Conservation (phyloP, 2,329 filamentous ascomycete species). For the Calonectria pseudoreteaudii region DNA sequence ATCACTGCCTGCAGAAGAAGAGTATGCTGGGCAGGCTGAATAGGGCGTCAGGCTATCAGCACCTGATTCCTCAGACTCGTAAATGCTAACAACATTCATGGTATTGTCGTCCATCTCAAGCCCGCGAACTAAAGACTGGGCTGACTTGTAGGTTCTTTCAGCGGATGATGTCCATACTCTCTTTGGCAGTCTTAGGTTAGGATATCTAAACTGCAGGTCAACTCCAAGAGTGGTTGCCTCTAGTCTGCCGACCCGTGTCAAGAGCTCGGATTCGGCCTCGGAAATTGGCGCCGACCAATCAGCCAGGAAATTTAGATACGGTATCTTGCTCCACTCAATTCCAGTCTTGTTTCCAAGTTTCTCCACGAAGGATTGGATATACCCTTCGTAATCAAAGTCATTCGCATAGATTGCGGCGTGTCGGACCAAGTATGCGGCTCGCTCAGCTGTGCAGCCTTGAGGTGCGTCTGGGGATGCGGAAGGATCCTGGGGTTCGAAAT, state of each 20-base stretch:
- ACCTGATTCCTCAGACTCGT: constrained; percentile 67
- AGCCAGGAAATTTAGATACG: constrained; percentile 66
- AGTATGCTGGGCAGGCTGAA: constrained; percentile 73
- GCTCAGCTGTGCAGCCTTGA: constrained; percentile 61
- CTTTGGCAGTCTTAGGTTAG: constrained; percentile 62
- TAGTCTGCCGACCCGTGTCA: constrained; percentile 71
- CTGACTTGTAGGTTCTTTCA: constrained; percentile 69
- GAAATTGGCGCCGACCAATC: constrained; percentile 69
- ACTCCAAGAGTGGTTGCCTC: constrained; percentile 71
- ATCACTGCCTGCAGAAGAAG: constrained; percentile 65
- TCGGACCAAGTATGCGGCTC: constrained; percentile 68
- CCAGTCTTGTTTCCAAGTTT: constrained; percentile 69
- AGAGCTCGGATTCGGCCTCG: constrained; percentile 66
- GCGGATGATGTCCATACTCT: constrained; percentile 73
- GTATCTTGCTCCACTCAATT: constrained; percentile 68
- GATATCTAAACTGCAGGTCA: constrained; percentile 69
- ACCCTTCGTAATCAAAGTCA: constrained; percentile 68
- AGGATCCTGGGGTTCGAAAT: constrained; percentile 67
- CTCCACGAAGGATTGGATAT: constrained; percentile 66
- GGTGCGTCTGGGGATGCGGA: constrained; percentile 51
- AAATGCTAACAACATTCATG: constrained; percentile 66
- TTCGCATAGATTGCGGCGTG: constrained; percentile 72
- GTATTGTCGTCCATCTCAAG: constrained; percentile 64
- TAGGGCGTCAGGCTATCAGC: constrained; percentile 74
- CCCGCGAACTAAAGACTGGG: constrained; percentile 68